Evolutionary conservation across 768 basidiomycete genomes (phyloP), one percentile per base, ranked within the genome.

Genomic region (Kwoniella sp.): DNA sequence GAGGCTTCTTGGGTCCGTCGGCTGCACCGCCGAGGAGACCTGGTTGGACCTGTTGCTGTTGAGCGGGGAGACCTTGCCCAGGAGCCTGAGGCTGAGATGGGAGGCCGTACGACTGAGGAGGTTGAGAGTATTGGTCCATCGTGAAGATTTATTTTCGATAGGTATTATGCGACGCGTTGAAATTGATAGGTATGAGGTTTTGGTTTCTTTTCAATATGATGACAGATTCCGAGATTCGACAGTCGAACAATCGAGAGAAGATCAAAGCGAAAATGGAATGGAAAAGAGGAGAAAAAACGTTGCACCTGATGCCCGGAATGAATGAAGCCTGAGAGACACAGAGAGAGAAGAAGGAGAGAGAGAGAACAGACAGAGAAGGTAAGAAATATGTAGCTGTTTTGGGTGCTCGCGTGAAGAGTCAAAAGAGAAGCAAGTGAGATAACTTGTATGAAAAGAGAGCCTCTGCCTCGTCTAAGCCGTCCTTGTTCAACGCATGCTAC

Each of bases 1-100:
- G 96, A 71, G 96, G 94, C 72, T 93, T 86, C 81, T 77, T 77
- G 27, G 71, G 73, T 15, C 68, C 64, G 21, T 72, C 72, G 47
- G 64, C 64, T 13, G 55, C 40, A 44, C 40, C 40, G 29, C 19
- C 27, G 46, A 36, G 60, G 36, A 51, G 55, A 30, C 17, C 26
- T 33, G 33, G 33, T 13, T 33, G 33, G 33, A 33, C 33, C 33
- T 33, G 33, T 33, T 5, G n/a, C 33, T 33, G 40, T 19, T 44
- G 40, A 44, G 40, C 8, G 17, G 40, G 60, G 37, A 48, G 26
- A 54, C 64, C 68, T 21, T 64, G 61, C 1, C 51, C 33, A 33
- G 44, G 30, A 33, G 47, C 33, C 47, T 51, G 30, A 22, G 52
- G 52, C 44, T 56, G 26, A 58, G 30, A 33, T 22, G 51, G 40